Percentiles rank a stretch among this genome's conserved stretches.
Evolutionary conservation across 257 asterid species (phyloP).

Genomic region (Ophiorrhiza pumila): DNA sequence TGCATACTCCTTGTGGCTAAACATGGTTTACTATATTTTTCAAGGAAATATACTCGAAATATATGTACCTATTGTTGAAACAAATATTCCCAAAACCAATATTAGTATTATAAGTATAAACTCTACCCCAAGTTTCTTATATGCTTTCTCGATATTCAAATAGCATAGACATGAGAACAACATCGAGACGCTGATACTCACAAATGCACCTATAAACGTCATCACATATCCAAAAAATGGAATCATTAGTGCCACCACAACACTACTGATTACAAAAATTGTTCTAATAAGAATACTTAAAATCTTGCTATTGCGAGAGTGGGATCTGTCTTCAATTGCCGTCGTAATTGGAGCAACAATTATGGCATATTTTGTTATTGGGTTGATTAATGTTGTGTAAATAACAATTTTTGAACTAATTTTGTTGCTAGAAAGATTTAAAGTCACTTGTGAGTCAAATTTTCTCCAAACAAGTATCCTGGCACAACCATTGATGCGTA

Average conservation of each 20-base stretch:
- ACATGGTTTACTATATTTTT: conserved; percentile 25
- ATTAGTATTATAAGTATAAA: conserved; percentile 24
- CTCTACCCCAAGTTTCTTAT: conserved; percentile 22
- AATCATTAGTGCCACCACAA: conserved; percentile 16
- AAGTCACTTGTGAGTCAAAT: conserved; percentile 35
- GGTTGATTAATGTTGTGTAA: conserved; percentile 38
- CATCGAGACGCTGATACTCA: conserved; percentile 28
- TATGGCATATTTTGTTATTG: conserved; percentile 44
- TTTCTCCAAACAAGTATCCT: conserved; percentile 48
- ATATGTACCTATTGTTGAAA: conserved; percentile 36
- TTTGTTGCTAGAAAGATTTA: conserved; percentile 40
- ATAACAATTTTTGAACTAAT: conserved; percentile 42
- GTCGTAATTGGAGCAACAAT: conserved; percentile 21
- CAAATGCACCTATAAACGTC: conserved; percentile 47
- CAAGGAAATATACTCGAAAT: conserved; percentile 39
- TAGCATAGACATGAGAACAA: conserved; percentile 52
- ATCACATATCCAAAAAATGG: conserved; percentile 39
- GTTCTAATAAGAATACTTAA: conserved; percentile 19
- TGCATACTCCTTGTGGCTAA: neutral
- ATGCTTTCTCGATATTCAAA: conserved; percentile 35
- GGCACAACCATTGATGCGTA: conserved; percentile 49
- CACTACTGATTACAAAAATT: conserved; percentile 15
- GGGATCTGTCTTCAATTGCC: conserved; percentile 15
- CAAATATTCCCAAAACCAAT: conserved; percentile 28
- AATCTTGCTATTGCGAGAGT: neutral